phyloP scores from a whole-genome alignment of 2,329 filamentous ascomycete species.

The Aspergillus sp. region DNA sequence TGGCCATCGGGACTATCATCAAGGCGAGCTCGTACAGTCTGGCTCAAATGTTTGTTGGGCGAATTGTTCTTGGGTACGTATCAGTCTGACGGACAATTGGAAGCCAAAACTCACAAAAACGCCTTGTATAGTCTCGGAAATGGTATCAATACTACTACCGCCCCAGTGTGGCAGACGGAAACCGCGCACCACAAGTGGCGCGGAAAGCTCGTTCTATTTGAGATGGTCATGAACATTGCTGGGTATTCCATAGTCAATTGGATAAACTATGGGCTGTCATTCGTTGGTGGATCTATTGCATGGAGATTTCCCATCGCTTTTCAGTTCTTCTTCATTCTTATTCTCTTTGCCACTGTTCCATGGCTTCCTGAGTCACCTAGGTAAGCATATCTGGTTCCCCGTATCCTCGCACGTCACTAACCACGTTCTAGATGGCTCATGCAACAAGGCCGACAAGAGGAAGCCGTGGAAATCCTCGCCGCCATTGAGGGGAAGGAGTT shows the following conservation, averaged over 20 bases:
- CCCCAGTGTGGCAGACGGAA: conserved; percentile 58
- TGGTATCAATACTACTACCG: conserved; percentile 56
- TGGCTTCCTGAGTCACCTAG: conserved; percentile 33
- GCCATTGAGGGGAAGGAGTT: conserved; percentile 52
- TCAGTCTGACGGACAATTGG: neutral
- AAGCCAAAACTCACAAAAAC: neutral
- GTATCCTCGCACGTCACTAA: neutral
- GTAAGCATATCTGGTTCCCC: neutral
- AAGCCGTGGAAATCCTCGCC: conserved; percentile 55
- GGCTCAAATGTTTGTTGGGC: conserved; percentile 56
- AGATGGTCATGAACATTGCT: conserved; percentile 56
- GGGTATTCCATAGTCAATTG: conserved; percentile 58
- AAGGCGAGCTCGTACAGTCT: conserved; percentile 53
- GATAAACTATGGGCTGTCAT: conserved; percentile 58
- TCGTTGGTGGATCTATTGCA: conserved; percentile 44
- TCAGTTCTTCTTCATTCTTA: conserved; percentile 56
- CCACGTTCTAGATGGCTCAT: conserved; percentile 47
- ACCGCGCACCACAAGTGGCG: conserved; percentile 51
- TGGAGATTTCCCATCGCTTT: conserved; percentile 55
- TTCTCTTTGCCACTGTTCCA: conserved; percentile 51
- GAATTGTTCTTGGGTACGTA: conserved; percentile 38
- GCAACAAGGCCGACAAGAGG: conserved; percentile 46
- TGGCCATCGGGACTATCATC: conserved; percentile 54
- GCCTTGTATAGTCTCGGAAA: conserved; percentile 27
- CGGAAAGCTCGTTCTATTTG: conserved; percentile 53